Evolutionary conservation across 108 stramenopile species (phyloP).

Genomic region (Pseudonitzschia multistriata): DNA sequence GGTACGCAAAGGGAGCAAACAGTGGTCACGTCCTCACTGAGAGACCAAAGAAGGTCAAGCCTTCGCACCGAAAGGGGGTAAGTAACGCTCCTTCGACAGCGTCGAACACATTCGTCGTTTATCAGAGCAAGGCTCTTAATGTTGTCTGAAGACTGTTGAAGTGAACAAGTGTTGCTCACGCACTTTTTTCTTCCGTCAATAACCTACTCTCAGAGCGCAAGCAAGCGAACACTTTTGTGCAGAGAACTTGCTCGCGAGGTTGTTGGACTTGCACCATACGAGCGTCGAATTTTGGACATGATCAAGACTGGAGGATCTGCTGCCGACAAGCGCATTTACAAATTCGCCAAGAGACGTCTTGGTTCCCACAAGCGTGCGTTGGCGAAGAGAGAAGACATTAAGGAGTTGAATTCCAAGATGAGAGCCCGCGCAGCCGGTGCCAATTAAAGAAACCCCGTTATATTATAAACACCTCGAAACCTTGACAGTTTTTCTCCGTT

Average conservation of each 20-base stretch:
- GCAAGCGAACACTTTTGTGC: constrained; percentile 81
- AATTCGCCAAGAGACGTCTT: constrained; percentile 98
- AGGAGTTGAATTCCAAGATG: constrained; percentile 87
- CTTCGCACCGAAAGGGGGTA: constrained; percentile 75
- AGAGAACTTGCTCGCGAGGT: constrained; percentile 97
- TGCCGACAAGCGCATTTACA: constrained; percentile 99
- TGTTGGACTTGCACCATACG: constrained; percentile 96
- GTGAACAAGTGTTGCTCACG: neutral
- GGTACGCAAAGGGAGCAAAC: constrained; percentile 83
- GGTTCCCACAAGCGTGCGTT: constrained; percentile 98
- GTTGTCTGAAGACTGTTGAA: neutral
- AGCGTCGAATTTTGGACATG: constrained; percentile 99
- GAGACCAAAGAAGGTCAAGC: constrained; percentile 61
- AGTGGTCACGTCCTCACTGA: constrained; percentile 71
- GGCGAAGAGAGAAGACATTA: constrained; percentile 98
- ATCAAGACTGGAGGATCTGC: constrained; percentile 97
- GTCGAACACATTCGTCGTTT: neutral
- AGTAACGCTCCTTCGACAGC: constrained; percentile 28
- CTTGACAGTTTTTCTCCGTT: neutral
- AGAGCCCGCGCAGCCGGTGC: constrained; percentile 83
- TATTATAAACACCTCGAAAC: neutral
- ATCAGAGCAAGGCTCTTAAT: neutral
- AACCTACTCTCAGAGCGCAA: constrained; percentile 38
- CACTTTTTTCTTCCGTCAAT: neutral
- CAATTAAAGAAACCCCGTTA: constrained; percentile 12